Base-by-base conservation (phyloP, 2,329 filamentous ascomycete genomes). In the Beauveria sp. region DNA sequence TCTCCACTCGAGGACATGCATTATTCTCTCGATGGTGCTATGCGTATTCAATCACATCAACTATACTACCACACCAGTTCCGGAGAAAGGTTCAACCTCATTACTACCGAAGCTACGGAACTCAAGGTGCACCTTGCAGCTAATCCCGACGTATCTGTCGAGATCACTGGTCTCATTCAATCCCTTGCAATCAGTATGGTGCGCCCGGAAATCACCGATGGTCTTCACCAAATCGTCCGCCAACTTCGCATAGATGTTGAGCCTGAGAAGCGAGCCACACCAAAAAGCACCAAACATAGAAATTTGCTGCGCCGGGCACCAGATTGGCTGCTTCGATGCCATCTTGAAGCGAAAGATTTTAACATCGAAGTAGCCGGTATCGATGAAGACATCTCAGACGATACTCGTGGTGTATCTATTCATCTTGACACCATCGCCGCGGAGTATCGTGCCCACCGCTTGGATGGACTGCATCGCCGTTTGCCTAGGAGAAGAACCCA, bases 21-120 rank as follows among this genome's bases (percentile, higher is more conserved):
- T 70, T 99, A 99, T 73, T 91, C 90, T 5, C 77, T 99, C 1
- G 86, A 86, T 16, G 91, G 92, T 0, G 89, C 90, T 3, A 86
- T 96, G 70, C 84, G 94, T 51, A 79, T 97, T 62, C 88, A 93
- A 64, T 90, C 91, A 1, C 92, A 97, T 70, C 85, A 91, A 65
- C 81, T 99, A 1, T 99, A 97, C 72, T 99, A 99, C 70, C 96
- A 97, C 70, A 96, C 92, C 0, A 87, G 89, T 24, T 84, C 86
- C 10, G 90, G 92, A 5, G 85, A 86, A 63, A 88, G 91, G 56
- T 93, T 96, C 69, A 91, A 96, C 68, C 80, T 99, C 6, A 82
- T 97, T 3, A 86, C 92, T 41, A 96, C 89, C 0, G 93, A 99
- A 69, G 89, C 87, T 2, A 84, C 97, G 62, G 94, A 99, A 68